phyloP scores from a whole-genome alignment of 1,284 basidiomycete species.

The Porodaedalea pini region DNA sequence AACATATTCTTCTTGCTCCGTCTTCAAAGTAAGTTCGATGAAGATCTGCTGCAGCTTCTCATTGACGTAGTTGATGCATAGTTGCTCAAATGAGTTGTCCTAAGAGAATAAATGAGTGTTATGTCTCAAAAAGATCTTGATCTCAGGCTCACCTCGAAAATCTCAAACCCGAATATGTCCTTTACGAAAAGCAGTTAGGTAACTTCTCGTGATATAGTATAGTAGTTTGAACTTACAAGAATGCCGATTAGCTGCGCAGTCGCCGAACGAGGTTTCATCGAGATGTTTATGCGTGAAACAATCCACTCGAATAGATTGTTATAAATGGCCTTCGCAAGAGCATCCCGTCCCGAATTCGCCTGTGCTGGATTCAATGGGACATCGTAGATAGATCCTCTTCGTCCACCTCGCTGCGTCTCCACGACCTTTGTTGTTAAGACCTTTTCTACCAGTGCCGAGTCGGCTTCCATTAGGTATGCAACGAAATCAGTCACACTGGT shows the following conservation, averaged over 20 bases:
- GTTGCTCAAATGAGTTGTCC: conserved; percentile 98
- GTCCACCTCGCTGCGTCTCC: conserved; percentile 91
- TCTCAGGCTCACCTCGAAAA: conserved; percentile 69
- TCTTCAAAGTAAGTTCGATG: conserved; percentile 97
- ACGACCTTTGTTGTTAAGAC: conserved; percentile 83
- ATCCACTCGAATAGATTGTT: conserved; percentile 99
- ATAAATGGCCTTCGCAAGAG: conserved; percentile 94
- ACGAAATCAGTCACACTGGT: conserved; percentile 93
- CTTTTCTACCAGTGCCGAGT: conserved; percentile 77
- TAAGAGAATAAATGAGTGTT: conserved; percentile 30
- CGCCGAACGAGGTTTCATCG: conserved; percentile 84
- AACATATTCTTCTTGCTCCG: conserved; percentile 99
- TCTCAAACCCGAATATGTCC: conserved; percentile 99
- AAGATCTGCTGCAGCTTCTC: conserved; percentile 99
- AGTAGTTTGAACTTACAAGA: conserved; percentile 47
- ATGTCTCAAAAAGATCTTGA: background rate
- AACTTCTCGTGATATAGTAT: background rate
- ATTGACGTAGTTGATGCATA: conserved; percentile 99
- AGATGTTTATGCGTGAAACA: conserved; percentile 91
- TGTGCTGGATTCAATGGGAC: conserved; percentile 95
- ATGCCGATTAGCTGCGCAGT: conserved; percentile 92
- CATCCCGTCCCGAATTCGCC: conserved; percentile 85
- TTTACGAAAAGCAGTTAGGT: conserved; percentile 26
- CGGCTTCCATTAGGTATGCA: conserved; percentile 91
- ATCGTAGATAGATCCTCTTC: conserved; percentile 93